Evolutionary conservation across 1,284 basidiomycete genomes (phyloP), one percentile per base, ranked within the genome.

Genomic region (Ceratobasidium sp.): DNA sequence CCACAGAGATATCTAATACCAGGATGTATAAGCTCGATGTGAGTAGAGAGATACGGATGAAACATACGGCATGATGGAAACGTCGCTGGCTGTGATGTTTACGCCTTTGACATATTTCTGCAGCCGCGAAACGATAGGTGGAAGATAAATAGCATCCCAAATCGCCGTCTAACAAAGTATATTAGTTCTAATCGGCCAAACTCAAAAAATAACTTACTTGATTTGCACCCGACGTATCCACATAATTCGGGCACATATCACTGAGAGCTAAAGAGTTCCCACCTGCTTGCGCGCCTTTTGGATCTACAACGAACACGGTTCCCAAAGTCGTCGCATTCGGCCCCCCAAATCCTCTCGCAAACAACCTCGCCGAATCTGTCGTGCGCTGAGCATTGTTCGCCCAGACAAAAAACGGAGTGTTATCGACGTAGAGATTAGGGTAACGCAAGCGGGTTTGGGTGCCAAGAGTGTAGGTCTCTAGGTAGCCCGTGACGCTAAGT

Each of bases 11-110:
- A 71, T 27, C 66, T 71, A 27, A 14, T 29, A 15, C 22, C 24
- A 33, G 27, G 4, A 27, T 45, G 17, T 27, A n/a, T 36, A 51
- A 31, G 29, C 17, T n/a, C n/a, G 50, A 15, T 19, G 29, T 11
- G 14, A 22, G 22, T 19, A 15, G n/a, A 53, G 27, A 53, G 50
- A n/a, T 9, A 53, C 50, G 50, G 50, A 17, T 48, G 47, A 29
- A 36, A 48, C 66, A 33, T 29, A 71, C 66, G 54, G 66, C 66
- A 71, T 59, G 33, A 71, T 71, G 44, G 69, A 72, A 50, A 72
- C 60, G 22, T 62, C 69, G 15, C 54, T 33, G 24, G 69, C 60
- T 19, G 69, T 72, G n/a, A 72, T 57, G 45, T 72, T 72, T 5
- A 51, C 57, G 19, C 69, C 57, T 19, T 62, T 72, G 45, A 44